These are phyloP conservation scores for Clonostachys rosea DNA, from an alignment of 2,329 filamentous ascomycete species.

Conservation along the genomic window DNA sequence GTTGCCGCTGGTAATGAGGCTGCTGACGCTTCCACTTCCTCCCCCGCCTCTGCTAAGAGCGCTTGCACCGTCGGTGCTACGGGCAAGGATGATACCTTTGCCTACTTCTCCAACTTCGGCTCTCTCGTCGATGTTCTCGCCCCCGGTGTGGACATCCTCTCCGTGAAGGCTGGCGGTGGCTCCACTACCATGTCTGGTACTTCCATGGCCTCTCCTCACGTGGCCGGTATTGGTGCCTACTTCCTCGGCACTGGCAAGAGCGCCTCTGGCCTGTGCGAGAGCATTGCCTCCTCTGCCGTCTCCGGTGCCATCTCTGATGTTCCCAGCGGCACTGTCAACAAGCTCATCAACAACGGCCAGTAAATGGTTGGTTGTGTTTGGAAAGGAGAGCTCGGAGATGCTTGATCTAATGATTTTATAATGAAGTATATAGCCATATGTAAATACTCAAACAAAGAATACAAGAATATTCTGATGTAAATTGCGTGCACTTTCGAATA, in stretches of 20 bases:
- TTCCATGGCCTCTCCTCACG: slow-evolving; percentile 32
- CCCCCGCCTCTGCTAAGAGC: slow-evolving; percentile 35
- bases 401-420: too few species aligned
- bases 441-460: too few species aligned
- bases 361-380: too few species aligned
- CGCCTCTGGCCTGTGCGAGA: slow-evolving; percentile 32
- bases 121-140: slow-evolving; percentile 40
- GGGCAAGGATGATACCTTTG: slow-evolving; percentile 23
- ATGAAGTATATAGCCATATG: too few species aligned
- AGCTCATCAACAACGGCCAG: slow-evolving; percentile 50
- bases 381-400: too few species aligned
- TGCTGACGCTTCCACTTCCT: slow-evolving; percentile 33
- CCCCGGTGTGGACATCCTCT: slow-evolving; percentile 37
- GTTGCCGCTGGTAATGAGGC: slow-evolving; percentile 51
- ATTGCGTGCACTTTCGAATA: too few species aligned
- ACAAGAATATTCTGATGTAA: too few species aligned
- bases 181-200: slow-evolving; percentile 34
- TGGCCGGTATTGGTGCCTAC: slow-evolving; percentile 34
- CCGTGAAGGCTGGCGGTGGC: slow-evolving; percentile 34
- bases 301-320: slow-evolving; percentile 32
- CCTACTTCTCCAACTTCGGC: slow-evolving; percentile 47
- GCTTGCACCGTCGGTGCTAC: slow-evolving; percentile 48
- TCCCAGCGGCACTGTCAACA: slow-evolving; percentile 40
- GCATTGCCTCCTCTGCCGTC: slow-evolving; percentile 36
- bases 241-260: slow-evolving; percentile 35